Evolutionary conservation across 2,329 filamentous ascomycete species (phyloP).

Genomic region (Botryotinia globosa): DNA sequence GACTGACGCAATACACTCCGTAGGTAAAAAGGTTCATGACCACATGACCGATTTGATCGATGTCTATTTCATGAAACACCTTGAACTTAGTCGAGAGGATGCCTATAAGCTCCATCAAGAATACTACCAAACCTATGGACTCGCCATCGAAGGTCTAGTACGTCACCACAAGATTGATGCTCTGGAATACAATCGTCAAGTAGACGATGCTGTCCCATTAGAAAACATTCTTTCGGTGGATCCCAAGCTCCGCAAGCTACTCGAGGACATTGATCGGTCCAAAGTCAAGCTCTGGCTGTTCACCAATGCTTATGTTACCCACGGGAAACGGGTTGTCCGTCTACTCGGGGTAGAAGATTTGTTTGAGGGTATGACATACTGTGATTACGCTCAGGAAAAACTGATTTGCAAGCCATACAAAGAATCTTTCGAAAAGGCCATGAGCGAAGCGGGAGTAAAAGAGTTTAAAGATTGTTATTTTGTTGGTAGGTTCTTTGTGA

Average conservation of each 20-base stretch:
- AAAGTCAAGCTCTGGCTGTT: slow-evolving; percentile 92
- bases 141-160: slow-evolving; percentile 94
- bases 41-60: slow-evolving; percentile 82
- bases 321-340: slow-evolving; percentile 77
- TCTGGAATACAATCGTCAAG: slow-evolving; percentile 88
- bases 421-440: slow-evolving; percentile 84
- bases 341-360: slow-evolving; percentile 80
- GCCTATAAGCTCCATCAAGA: slow-evolving; percentile 83
- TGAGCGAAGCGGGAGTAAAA: slow-evolving; percentile 74
- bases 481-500: slow-evolving; percentile 63
- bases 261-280: slow-evolving; percentile 76
- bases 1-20: neutral
- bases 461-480: slow-evolving; percentile 78
- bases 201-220: slow-evolving; percentile 90
- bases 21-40: slow-evolving; percentile 77
- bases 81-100: slow-evolving; percentile 71
- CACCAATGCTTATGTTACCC: slow-evolving; percentile 92
- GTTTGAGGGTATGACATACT: slow-evolving; percentile 94
- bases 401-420: slow-evolving; percentile 84
- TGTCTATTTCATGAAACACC: slow-evolving; percentile 56
- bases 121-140: slow-evolving; percentile 93
- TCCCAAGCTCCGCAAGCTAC: slow-evolving; percentile 67
- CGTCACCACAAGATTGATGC: slow-evolving; percentile 94
- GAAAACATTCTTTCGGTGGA: slow-evolving; percentile 81
- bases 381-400: slow-evolving; percentile 73